phyloP scores from a whole-genome alignment of 768 basidiomycete species.

The Leccinum aurantiacum region DNA sequence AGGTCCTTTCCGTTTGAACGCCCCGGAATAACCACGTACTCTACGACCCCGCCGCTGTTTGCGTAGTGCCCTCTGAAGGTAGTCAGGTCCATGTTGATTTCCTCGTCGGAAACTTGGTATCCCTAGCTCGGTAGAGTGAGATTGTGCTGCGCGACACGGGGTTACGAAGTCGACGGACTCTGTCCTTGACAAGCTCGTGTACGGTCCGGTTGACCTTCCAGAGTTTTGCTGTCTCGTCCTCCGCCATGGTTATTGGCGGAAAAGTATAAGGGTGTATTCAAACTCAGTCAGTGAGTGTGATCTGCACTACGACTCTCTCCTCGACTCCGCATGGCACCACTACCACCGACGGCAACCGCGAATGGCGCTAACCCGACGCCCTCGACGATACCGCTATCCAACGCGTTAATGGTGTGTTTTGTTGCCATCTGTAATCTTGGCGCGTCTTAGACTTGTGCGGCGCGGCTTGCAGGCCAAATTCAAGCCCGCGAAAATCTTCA shows the following conservation, averaged over 20 bases:
- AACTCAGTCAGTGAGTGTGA: slow-evolving; percentile 49
- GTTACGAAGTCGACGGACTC: slow-evolving; percentile 50
- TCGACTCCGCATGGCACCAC: slow-evolving; percentile 41
- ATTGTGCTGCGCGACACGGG: slow-evolving; percentile 8
- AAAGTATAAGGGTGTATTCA: slow-evolving; percentile 37
- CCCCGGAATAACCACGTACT: slow-evolving; percentile 55
- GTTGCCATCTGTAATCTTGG: background rate
- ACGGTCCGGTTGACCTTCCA: slow-evolving; percentile 97
- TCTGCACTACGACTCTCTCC: slow-evolving; percentile 2
- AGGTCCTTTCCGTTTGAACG: slow-evolving; percentile 9
- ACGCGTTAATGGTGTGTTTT: slow-evolving; percentile 49
- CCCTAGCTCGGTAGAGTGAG: slow-evolving; percentile 53
- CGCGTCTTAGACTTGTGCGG: slow-evolving; percentile 1
- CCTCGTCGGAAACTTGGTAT: slow-evolving; percentile 91
- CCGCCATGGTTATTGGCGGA: slow-evolving; percentile 49
- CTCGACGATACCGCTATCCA: slow-evolving; percentile 44
- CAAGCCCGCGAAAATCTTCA: slow-evolving; percentile 90
- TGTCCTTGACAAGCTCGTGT: slow-evolving; percentile 93
- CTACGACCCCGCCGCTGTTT: slow-evolving; percentile 70
- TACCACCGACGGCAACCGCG: slow-evolving; percentile 36
- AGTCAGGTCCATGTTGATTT: slow-evolving; percentile 84
- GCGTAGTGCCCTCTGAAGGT: slow-evolving; percentile 76
- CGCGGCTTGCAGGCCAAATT: slow-evolving; percentile 54
- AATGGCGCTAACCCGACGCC: slow-evolving; percentile 33
- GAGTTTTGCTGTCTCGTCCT: slow-evolving; percentile 83